Conservation (phyloP, 805 yeast species). For the Barnettozyma pratensis region DNA sequence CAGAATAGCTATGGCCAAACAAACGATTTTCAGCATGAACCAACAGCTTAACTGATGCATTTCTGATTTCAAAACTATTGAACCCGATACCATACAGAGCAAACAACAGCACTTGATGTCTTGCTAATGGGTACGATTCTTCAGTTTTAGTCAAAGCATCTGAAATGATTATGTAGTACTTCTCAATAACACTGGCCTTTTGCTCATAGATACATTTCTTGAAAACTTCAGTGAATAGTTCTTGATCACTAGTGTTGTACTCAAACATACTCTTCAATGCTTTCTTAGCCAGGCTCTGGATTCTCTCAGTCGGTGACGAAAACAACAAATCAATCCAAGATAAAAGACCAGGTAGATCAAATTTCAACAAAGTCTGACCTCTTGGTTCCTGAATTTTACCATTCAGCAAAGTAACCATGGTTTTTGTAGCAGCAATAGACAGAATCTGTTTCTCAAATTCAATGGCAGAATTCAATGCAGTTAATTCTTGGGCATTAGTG, state of each 20-base stretch:
- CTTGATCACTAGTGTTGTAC: conserved; percentile 50
- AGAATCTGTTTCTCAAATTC: conserved; percentile 73
- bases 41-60: conserved; percentile 67
- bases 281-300: conserved; percentile 57
- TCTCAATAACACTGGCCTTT: conserved; percentile 47
- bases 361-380: conserved; percentile 52
- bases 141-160: conserved; percentile 51
- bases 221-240: conserved; percentile 52
- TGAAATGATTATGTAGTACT: conserved; percentile 68
- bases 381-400: conserved; percentile 59
- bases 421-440: conserved; percentile 66
- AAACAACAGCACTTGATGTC: conserved; percentile 66
- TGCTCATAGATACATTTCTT: conserved; percentile 65
- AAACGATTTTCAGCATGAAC: conserved; percentile 57
- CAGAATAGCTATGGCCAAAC: conserved; percentile 48
- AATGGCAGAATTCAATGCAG: conserved; percentile 63
- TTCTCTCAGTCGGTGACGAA: conserved; percentile 48
- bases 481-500: conserved; percentile 29
- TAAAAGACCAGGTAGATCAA: conserved; percentile 63
- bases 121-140: conserved; percentile 41
- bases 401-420: conserved; percentile 78
- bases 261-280: conserved; percentile 68
- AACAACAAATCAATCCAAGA: conserved; percentile 80
- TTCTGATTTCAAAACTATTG: conserved; percentile 60
- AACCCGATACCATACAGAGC: conserved; percentile 79